phyloP scores from a whole-genome alignment of 495 filamentous ascomycete species.

The Achaetomiella virescens region DNA sequence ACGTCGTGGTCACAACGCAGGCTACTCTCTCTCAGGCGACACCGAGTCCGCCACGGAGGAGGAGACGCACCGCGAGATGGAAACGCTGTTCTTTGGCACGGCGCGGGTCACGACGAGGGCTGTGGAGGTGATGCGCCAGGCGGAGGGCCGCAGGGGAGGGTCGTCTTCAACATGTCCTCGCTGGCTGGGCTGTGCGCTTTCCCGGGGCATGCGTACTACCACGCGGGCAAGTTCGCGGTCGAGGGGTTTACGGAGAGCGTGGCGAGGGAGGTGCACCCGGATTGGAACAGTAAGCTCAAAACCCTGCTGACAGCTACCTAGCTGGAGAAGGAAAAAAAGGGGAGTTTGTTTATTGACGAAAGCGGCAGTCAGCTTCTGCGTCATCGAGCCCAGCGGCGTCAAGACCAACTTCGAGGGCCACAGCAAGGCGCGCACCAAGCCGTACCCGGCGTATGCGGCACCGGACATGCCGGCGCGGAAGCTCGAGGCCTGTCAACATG shows the following conservation, averaged over 20 bases:
- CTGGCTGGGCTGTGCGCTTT: slow-evolving; percentile 44
- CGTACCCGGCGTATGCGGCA: slow-evolving; percentile 37
- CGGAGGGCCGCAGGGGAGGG: slow-evolving; percentile 37
- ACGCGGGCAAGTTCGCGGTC: slow-evolving; percentile 51
- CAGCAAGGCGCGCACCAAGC: slow-evolving; percentile 19
- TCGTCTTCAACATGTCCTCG: slow-evolving; percentile 49
- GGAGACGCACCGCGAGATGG: slow-evolving; percentile 39
- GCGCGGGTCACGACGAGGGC: slow-evolving; percentile 38
- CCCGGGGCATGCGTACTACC: slow-evolving; percentile 46
- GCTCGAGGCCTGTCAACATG: slow-evolving; percentile 34
- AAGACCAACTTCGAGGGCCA: slow-evolving; percentile 42
- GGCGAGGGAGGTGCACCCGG: slow-evolving; percentile 42
- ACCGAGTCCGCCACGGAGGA: slow-evolving; percentile 40
- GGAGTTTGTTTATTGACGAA: background rate
- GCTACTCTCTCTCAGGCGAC: slow-evolving; percentile 43
- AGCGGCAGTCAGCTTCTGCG: slow-evolving; percentile 36
- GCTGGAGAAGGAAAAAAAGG: background rate
- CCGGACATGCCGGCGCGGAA: slow-evolving; percentile 34
- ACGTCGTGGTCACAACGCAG: slow-evolving; percentile 53
- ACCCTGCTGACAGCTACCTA: too few relatives aligned
- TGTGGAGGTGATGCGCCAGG: slow-evolving; percentile 42
- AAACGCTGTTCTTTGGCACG: slow-evolving; percentile 52
- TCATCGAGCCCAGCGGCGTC: slow-evolving; percentile 46
- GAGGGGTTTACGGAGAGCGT: slow-evolving; percentile 52
- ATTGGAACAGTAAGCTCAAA: slow-evolving; percentile 43